Conservation (phyloP, 1,284 basidiomycete genomes). For the Tilletia walkeri region DNA sequence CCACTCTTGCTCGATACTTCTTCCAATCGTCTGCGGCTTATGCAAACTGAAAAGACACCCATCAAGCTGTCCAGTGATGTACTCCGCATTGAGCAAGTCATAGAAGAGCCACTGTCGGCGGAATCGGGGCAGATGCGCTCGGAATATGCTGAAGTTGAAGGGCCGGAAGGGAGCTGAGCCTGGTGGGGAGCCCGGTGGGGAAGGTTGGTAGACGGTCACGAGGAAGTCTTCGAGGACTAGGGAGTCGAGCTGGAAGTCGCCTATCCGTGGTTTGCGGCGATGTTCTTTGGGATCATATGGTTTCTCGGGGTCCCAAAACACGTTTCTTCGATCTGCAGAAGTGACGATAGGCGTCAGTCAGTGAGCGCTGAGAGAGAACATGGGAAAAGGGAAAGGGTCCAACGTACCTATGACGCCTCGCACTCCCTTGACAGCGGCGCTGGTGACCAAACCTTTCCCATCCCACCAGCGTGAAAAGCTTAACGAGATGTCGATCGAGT, state of each 20-base stretch:
- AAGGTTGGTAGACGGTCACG: conserved; percentile 91
- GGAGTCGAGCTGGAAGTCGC: conserved; percentile 89
- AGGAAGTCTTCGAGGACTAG: conserved; percentile 88
- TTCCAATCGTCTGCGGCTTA: conserved; percentile 90
- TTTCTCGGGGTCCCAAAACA: conserved; percentile 80
- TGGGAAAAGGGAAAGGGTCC: no score
- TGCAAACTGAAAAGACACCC: conserved; percentile 96
- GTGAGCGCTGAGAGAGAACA: not conserved
- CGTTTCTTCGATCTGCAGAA: conserved; percentile 77
- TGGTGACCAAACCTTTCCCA: conserved; percentile 86
- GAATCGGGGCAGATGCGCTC: conserved; percentile 79
- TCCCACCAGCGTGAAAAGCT: conserved; percentile 90
- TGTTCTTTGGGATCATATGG: conserved; percentile 75
- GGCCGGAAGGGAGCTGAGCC: conserved; percentile 70
- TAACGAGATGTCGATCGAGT: conserved; percentile 94
- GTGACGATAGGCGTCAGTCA: not conserved
- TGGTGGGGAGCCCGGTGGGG: conserved; percentile 35
- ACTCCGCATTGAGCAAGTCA: conserved; percentile 76
- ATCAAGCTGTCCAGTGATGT: conserved; percentile 94
- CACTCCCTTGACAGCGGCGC: conserved; percentile 88
- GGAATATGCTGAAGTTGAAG: conserved; percentile 85
- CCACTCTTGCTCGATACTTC: conserved; percentile 70
- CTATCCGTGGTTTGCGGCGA: conserved; percentile 69
- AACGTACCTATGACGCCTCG: conserved; percentile 80
- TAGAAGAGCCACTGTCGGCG: conserved; percentile 95